Conservation (phyloP, 331 rosid species). For the Quercus lobata region DNA sequence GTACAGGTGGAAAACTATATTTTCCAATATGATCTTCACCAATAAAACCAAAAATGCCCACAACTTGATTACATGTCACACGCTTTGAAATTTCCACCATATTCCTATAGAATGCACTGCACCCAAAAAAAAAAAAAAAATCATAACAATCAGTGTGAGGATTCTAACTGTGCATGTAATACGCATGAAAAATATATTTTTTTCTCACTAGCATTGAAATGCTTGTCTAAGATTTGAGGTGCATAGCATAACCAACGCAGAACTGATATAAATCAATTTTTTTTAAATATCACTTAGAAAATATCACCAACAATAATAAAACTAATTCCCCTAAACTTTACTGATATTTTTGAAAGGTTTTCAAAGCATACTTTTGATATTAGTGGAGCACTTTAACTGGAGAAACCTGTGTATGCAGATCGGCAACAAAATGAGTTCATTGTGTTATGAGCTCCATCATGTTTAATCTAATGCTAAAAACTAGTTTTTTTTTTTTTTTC, state of each 20-base stretch:
- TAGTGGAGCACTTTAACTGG: not conserved
- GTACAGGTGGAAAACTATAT: constrained; percentile 93
- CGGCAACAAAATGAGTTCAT: not conserved
- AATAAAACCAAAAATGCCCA: constrained; percentile 84
- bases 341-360: not conserved
- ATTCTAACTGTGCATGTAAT: not conserved
- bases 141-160: not conserved
- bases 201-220: not conserved
- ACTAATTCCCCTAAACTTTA: not conserved
- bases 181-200: not conserved
- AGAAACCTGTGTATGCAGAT: not conserved
- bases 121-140: not conserved
- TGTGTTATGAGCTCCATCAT: not conserved
- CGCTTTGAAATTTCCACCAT: constrained; percentile 77
- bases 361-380: constrained; percentile 4
- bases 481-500: not conserved
- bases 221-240: not conserved
- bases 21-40: constrained; percentile 96
- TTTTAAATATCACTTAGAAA: not conserved
- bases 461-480: not conserved
- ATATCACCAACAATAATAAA: not conserved
- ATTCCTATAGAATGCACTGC: constrained; percentile 82
- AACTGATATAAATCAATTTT: not conserved
- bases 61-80: constrained; percentile 88
- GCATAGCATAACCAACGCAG: not conserved